These are phyloP conservation scores for Xerocomus minutiporus DNA, from an alignment of 1,284 basidiomycete genomes.

Conservation along the genomic window DNA sequence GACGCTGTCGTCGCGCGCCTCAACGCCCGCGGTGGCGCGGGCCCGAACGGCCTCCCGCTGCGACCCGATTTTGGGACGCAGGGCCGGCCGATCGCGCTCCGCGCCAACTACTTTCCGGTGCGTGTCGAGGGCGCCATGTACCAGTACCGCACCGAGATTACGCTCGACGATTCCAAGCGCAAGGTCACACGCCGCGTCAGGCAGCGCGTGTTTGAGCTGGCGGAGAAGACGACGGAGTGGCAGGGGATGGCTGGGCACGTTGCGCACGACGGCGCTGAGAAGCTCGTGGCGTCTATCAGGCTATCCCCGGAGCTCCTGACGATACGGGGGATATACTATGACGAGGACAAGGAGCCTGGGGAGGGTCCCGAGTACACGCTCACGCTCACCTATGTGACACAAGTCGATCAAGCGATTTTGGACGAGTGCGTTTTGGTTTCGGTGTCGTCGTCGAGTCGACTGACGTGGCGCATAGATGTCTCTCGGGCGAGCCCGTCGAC, in stretches of 20 bases:
- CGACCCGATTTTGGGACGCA: conserved; percentile 43
- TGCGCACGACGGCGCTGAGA: conserved; percentile 28
- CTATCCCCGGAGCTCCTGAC: conserved; percentile 18
- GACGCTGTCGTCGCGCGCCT: conserved; percentile 48
- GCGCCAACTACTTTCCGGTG: conserved; percentile 50
- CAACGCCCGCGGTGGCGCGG: background rate
- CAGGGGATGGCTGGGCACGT: conserved; percentile 17
- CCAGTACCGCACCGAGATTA: conserved; percentile 18
- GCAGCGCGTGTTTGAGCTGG: conserved; percentile 24
- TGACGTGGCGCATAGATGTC: conserved; percentile 16
- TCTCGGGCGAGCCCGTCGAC: conserved; percentile 20
- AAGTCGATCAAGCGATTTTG: conserved; percentile 20
- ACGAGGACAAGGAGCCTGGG: background rate
- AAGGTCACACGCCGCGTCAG: conserved; percentile 11
- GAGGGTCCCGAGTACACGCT: conserved; percentile 11
- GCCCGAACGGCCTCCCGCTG: conserved; percentile 17
- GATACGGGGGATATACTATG: conserved; percentile 14
- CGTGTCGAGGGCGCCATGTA: conserved; percentile 30
- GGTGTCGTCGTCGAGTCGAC: background rate
- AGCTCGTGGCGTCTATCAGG: conserved; percentile 18
- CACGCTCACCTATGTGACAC: conserved; percentile 10
- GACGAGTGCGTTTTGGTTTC: conserved; percentile 6
- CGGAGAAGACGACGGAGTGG: conserved; percentile 21
- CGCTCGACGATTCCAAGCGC: background rate
- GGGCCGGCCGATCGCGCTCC: conserved; percentile 40